phyloP scores from a whole-genome alignment of 345 rosid genomes.

The Punica granatum region DNA sequence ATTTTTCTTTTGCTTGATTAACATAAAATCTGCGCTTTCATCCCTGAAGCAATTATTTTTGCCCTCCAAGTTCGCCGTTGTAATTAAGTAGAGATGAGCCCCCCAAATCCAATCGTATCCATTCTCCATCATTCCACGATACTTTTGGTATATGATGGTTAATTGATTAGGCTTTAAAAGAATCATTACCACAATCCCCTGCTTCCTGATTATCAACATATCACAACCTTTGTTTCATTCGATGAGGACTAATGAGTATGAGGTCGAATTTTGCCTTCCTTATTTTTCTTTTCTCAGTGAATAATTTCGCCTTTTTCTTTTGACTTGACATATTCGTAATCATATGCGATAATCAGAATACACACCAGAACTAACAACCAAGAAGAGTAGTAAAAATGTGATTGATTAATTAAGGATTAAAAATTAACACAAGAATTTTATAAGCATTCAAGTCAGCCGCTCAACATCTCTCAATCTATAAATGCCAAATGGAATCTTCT shows the following conservation, averaged over 20 bases:
- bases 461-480: neutral
- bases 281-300: no score
- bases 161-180: neutral
- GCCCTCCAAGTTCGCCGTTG: conserved; percentile 8
- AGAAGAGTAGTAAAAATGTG: no score
- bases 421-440: no score
- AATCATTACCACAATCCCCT: conserved; percentile 4
- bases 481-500: neutral
- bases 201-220: conserved; percentile 18
- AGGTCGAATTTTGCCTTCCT: neutral
- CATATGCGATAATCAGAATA: neutral
- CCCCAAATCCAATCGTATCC: conserved; percentile 32
- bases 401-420: no score
- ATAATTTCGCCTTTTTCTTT: no score
- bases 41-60: neutral
- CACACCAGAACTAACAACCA: no score
- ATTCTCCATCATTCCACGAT: conserved; percentile 19
- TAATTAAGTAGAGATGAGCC: conserved; percentile 12
- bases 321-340: no score
- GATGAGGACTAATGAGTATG: neutral
- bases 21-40: neutral
- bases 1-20: no score
- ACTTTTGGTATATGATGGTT: conserved; percentile 3
- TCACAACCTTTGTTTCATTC: conserved; percentile 1
- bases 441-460: no score